phyloP scores from a whole-genome alignment of 495 filamentous ascomycete genomes.

The Penicillium roqueforti region DNA sequence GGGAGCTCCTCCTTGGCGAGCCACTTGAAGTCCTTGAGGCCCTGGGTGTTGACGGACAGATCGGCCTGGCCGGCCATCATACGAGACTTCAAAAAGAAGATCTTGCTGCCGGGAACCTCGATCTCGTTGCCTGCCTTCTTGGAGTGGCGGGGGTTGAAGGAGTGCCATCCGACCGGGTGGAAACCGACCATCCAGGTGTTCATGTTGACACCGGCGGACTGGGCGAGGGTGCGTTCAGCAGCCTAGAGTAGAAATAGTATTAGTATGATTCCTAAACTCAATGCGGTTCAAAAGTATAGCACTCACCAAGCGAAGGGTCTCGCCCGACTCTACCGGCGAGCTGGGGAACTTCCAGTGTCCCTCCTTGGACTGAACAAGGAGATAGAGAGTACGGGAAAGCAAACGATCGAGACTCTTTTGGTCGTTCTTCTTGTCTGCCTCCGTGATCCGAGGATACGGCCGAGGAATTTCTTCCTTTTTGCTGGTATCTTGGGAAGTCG shows the following conservation, averaged over 20 bases:
- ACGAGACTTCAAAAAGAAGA: constrained; percentile 90
- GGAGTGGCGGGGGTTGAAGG: constrained; percentile 40
- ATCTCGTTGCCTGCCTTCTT: constrained; percentile 25
- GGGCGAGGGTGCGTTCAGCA: constrained; percentile 69
- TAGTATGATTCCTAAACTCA: not conserved
- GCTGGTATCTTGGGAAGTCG: constrained; percentile 57
- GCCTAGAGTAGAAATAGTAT: constrained; percentile 49
- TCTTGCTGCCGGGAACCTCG: constrained; percentile 61
- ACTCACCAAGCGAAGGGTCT: constrained; percentile 77
- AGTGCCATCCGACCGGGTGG: constrained; percentile 78
- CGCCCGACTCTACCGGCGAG: constrained; percentile 58
- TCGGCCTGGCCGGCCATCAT: constrained; percentile 97
- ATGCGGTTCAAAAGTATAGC: not conserved
- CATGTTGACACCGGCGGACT: constrained; percentile 88
- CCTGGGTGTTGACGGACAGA: constrained; percentile 64
- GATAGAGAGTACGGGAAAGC: constrained; percentile 76
- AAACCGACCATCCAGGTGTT: constrained; percentile 97
- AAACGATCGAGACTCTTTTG: constrained; percentile 69
- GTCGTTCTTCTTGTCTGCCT: constrained; percentile 76
- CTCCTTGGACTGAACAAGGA: constrained; percentile 66
- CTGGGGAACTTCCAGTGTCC: constrained; percentile 78
- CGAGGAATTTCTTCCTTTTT: constrained; percentile 66
- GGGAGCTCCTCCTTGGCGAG: constrained; percentile 82
- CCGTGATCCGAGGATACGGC: constrained; percentile 65
- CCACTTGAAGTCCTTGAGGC: constrained; percentile 84